These are phyloP conservation scores for Xylaria sp. DNA, from an alignment of 2,329 filamentous ascomycete species.

Conservation along the genomic window DNA sequence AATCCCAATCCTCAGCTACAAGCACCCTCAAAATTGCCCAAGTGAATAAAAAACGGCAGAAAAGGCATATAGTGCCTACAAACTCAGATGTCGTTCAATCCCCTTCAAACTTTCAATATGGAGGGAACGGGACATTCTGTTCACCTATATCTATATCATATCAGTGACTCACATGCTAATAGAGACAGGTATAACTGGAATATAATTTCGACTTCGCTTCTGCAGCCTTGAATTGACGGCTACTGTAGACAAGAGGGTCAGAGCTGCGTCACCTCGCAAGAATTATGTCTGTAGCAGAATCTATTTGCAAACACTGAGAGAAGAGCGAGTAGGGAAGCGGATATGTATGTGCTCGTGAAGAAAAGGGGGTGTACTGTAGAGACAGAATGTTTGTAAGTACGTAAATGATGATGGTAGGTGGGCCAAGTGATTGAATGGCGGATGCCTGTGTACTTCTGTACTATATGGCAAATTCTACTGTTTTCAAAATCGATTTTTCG, in stretches of 20 bases:
- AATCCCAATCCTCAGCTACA: no score
- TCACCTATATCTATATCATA: no score
- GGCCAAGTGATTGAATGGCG: neutral
- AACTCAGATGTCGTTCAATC: no score
- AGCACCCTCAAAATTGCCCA: no score
- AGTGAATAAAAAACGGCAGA: no score
- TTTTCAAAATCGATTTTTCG: neutral
- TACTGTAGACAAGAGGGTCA: neutral
- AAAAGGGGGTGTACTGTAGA: neutral
- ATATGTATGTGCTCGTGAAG: no score
- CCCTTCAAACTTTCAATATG: no score
- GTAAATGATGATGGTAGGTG: neutral
- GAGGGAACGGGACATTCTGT: no score
- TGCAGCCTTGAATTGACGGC: neutral
- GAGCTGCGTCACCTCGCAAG: neutral
- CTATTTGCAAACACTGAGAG: neutral
- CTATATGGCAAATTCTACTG: neutral
- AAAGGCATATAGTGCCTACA: no score
- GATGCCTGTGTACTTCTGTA: neutral
- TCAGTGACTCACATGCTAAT: no score
- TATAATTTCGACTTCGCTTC: no score
- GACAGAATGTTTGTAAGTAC: neutral
- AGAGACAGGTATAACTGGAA: no score
- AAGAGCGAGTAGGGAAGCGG: neutral
- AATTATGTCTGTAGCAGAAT: neutral